Base-by-base conservation (phyloP, 371 early-diverging fungal species). In the Saksenaea oblongispora region DNA sequence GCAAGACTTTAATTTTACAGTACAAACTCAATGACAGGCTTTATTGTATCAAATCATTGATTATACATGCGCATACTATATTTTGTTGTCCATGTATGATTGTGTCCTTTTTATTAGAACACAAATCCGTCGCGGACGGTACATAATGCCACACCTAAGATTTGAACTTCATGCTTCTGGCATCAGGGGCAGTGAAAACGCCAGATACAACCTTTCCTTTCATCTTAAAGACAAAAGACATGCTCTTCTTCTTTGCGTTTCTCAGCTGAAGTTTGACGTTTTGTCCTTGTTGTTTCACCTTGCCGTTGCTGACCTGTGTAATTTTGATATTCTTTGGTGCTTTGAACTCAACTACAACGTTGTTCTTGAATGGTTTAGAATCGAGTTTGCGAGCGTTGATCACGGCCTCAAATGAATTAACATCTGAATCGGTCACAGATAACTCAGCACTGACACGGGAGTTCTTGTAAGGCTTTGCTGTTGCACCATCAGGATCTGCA, bases 301-400 rank as follows among this genome's bases (percentile, higher is more conserved):
- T 42, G 34, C 59, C 64, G 18, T 58, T 59, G 17, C 13, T 27
- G 31, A 59, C 64, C 11, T 34, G 56, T 9, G 42, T 53, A 24
- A 64, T 24, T 13, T 42, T 64, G 26, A 59, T 58, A 36, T 64
- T 34, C 14, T 36, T 15, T 28, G 59, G 42, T 34, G 44, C 34
- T 27, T 27, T 63, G 37, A 64, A 64, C 27, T 59, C 27, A 26
- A 64, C 59, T 17, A 59, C 54, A 0, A 64, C 59, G 9, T 18
- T 17, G 36, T 15, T 36, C n/a, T 56, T 56, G 18, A 64, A 64
- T 2, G 64, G 64, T 37, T 18, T 58, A 14, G 22, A 34, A 28
- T 58, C 59, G 17, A 54, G 18, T 14, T 59, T 59, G 14, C 59
- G 59, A 31, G 64, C 64, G 35, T 59, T 64, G 18, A 64, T 58